phyloP scores from a whole-genome alignment of 1,284 basidiomycete genomes.

The Malassezia sp. region DNA sequence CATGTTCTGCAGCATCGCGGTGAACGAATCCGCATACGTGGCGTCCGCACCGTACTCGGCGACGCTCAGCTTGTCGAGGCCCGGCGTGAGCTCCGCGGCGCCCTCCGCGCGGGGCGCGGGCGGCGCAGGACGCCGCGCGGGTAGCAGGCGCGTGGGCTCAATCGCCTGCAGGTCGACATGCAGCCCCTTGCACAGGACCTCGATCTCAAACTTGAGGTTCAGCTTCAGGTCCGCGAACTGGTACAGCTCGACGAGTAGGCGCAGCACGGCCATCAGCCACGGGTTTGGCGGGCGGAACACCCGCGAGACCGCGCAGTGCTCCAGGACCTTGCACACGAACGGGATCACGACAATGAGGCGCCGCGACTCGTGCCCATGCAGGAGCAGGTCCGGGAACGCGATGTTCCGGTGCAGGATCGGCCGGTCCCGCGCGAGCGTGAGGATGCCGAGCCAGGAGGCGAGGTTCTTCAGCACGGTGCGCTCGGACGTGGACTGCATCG shows the following conservation, averaged over 20 bases:
- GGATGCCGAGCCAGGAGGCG: constrained; percentile 83
- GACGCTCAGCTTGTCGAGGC: constrained; percentile 32
- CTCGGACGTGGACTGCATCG: constrained; percentile 69
- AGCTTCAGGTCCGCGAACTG: constrained; percentile 92
- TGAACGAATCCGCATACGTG: constrained; percentile 51
- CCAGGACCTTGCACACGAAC: constrained; percentile 93
- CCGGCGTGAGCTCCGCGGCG: constrained; percentile 17
- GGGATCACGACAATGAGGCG: constrained; percentile 89
- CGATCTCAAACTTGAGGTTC: constrained; percentile 97
- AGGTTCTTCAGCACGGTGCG: constrained; percentile 83
- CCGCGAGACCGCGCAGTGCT: constrained; percentile 73
- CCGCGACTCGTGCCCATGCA: constrained; percentile 87
- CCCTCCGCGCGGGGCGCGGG: constrained; percentile 8
- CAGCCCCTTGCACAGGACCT: constrained; percentile 85
- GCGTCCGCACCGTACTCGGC: constrained; percentile 21
- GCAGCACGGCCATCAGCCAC: constrained; percentile 91
- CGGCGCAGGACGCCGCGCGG: constrained; percentile 52
- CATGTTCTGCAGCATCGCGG: constrained; percentile 63
- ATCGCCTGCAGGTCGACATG: constrained; percentile 76
- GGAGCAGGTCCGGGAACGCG: constrained; percentile 87
- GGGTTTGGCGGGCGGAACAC: constrained; percentile 95
- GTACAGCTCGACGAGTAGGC: constrained; percentile 85
- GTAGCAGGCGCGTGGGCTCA: constrained; percentile 70
- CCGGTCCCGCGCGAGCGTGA: constrained; percentile 80
- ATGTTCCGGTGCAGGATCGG: constrained; percentile 88